These are phyloP conservation scores for Peterozyma toletana DNA, from an alignment of 805 yeast genomes.

Conservation along the genomic window DNA sequence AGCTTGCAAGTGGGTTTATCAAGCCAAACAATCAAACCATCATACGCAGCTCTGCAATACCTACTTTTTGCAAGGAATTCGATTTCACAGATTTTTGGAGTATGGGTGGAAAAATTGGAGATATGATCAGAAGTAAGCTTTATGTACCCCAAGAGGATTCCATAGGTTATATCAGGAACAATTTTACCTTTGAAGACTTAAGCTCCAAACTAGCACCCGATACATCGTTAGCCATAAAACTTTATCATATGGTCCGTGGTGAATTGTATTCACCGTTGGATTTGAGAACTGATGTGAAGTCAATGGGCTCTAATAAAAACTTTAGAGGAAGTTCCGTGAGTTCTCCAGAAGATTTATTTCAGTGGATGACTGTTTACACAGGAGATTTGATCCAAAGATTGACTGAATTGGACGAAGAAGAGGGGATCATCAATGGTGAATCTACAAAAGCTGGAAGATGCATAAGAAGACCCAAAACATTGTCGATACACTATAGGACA, in stretches of 20 bases:
- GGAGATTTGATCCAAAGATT: slow-evolving; percentile 72
- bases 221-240: slow-evolving; percentile 38
- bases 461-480: slow-evolving; percentile 46
- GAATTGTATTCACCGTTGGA: slow-evolving; percentile 43
- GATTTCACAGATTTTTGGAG: slow-evolving; percentile 77
- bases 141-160: slow-evolving; percentile 40
- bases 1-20: slow-evolving; percentile 75
- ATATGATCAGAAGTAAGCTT: slow-evolving; percentile 41
- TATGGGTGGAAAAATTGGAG: slow-evolving; percentile 86
- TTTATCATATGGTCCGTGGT: slow-evolving; percentile 65
- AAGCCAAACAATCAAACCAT: slow-evolving; percentile 88
- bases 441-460: slow-evolving; percentile 16
- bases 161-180: slow-evolving; percentile 44
- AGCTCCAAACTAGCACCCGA: slow-evolving; percentile 30
- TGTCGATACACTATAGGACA: slow-evolving; percentile 31
- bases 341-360: slow-evolving; percentile 46
- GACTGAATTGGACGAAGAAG: slow-evolving; percentile 68
- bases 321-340: slow-evolving; percentile 52
- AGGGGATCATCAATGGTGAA: slow-evolving; percentile 8
- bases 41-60: slow-evolving; percentile 41
- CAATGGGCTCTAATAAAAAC: slow-evolving; percentile 87
- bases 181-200: slow-evolving; percentile 32
- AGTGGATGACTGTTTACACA: slow-evolving; percentile 79
- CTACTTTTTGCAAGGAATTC: slow-evolving; percentile 50
- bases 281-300: slow-evolving; percentile 57